These are phyloP conservation scores for Pyrenula massariospora DNA, from an alignment of 495 filamentous ascomycete species.

Conservation along the genomic window DNA sequence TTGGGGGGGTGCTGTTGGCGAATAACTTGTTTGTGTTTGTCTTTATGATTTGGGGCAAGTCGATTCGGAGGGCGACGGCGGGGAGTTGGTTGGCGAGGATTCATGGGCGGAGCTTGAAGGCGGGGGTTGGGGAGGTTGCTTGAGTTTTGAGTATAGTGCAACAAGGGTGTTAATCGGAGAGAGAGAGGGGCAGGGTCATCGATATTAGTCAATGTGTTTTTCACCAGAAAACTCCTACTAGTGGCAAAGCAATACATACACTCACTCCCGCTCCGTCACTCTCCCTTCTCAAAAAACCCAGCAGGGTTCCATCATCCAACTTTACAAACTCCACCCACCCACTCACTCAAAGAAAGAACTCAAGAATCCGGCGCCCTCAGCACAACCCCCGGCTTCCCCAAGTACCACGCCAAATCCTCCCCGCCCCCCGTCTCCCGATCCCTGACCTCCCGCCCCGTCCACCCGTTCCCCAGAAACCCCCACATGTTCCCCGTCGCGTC, in stretches of 20 bases:
- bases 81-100: slow-evolving; percentile 37
- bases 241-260: too few species aligned
- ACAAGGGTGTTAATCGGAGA: too few species aligned
- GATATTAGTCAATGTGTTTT: too few species aligned
- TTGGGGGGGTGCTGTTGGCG: slow-evolving; percentile 37
- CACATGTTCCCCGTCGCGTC: slow-evolving; percentile 12
- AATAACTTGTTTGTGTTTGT: slow-evolving; percentile 44
- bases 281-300: too few species aligned
- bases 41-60: slow-evolving; percentile 48
- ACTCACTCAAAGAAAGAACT: too few species aligned
- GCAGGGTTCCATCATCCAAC: too few species aligned
- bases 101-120: slow-evolving; percentile 16
- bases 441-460: slow-evolving; percentile 22
- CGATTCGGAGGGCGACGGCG: slow-evolving; percentile 35
- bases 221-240: too few species aligned
- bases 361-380: neutral
- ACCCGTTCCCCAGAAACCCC: slow-evolving; percentile 24
- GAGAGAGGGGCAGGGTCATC: too few species aligned
- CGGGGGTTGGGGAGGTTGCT: slow-evolving; percentile 16
- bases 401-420: neutral
- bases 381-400: neutral
- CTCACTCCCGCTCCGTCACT: too few species aligned
- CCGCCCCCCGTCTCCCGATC: neutral
- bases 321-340: too few species aligned
- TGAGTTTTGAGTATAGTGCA: too few species aligned